Conservation (phyloP, 108 stramenopile species). For the Stephanodiscus minutulus region DNA sequence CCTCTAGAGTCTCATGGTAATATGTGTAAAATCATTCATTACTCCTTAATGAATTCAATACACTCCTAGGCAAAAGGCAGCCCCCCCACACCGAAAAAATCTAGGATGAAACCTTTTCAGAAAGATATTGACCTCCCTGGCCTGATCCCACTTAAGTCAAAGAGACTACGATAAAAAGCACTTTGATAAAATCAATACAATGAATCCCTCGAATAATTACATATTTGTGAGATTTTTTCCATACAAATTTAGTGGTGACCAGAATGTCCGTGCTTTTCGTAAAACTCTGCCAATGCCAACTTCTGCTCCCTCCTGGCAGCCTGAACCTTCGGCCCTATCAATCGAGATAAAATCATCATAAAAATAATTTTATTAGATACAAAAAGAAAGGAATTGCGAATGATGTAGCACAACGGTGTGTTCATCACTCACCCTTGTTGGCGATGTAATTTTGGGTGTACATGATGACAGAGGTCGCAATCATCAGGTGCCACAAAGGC, state of each 20-base stretch:
- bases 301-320: constrained; percentile 43
- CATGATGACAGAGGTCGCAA: constrained; percentile 61
- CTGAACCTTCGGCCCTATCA: constrained; percentile 30
- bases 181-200: neutral
- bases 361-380: constrained; percentile 1
- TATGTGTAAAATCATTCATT: no score
- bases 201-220: neutral
- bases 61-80: no score
- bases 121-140: no score
- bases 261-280: constrained; percentile 44
- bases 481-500: constrained; percentile 70
- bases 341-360: neutral
- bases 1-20: no score
- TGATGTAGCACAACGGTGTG: neutral
- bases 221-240: neutral
- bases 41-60: no score
- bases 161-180: neutral
- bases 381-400: neutral
- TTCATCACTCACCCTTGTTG: constrained; percentile 51
- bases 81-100: no score
- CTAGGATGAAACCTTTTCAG: no score
- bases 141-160: no score
- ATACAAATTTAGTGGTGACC: constrained; percentile 41
- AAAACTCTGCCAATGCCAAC: constrained; percentile 48
- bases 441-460: constrained; percentile 60